Base-by-base conservation (phyloP, 192 early-diverging fungal species). In the Coemansia sp. region DNA sequence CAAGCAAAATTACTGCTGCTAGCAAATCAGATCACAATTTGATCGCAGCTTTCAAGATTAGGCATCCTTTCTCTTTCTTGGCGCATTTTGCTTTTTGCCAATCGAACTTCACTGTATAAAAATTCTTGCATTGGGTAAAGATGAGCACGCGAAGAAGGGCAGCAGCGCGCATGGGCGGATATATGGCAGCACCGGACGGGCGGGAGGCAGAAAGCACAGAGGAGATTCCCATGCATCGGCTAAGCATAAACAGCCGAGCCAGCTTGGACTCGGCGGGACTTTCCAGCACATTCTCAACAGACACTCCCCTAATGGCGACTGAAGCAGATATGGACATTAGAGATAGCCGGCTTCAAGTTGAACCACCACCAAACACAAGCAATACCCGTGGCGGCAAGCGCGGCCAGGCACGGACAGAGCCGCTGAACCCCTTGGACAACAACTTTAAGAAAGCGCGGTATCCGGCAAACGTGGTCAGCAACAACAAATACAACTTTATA, bases 401-500 rank as follows among this genome's bases (percentile, higher is more conserved):
- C 20, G 51, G 68, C 4, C 58, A 52, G 21, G 59, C 60, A 17
- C 68, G 74, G 0, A 67, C 68, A 14, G 68, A 70, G 41, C 64
- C 74, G 16, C 50, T 77, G 12, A 77, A 77, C 30, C 74, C 74
- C 2, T 51, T 60, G 45, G 74, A 77, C 64, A 71, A 67, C 42
- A 34, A 34, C 6, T 63, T 60, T 21, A 62, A 60, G 49, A 65
- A 67, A 44, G 34, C 58, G 40, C 80, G 80, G 61, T 89, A 78
- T 62, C 66, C 90, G 16, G 83, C 85, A 3, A 98, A 98, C 72
- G 81, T 90, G 30, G 82, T 94, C 9, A 76, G 84, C 42, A 96
- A 96, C 75, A 92, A 94, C 66, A 90, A 89, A 68, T 93, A 93
- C 73, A 91, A 82, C 64, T 51, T 89, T 8, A 59, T 91, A 21